A percentile compares a stretch with the other conserved stretches of the same genome.
phyloP scores from a whole-genome alignment of 176 grass and related monocot genomes.

The Rhynchospora pubera region DNA sequence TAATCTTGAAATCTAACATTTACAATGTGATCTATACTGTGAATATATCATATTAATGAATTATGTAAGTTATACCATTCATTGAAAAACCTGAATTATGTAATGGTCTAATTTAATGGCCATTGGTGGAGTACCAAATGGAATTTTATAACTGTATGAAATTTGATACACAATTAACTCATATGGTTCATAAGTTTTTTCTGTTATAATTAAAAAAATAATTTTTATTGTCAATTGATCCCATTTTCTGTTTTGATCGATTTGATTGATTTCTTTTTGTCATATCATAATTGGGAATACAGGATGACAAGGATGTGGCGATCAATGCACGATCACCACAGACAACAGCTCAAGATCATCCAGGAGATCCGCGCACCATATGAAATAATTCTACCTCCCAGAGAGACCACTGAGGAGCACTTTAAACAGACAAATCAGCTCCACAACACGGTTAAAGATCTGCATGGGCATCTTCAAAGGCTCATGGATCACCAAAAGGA shows the following conservation, averaged over 20 bases:
- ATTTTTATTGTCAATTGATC: not conserved
- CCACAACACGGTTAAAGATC: constrained; percentile 44
- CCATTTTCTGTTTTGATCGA: not conserved
- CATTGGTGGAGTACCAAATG: too few relatives aligned
- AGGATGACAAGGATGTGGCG: constrained; percentile 88
- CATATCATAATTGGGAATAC: not conserved
- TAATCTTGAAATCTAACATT: too few relatives aligned
- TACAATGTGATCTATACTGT: too few relatives aligned
- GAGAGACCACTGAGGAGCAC: constrained; percentile 59
- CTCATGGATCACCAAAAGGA: constrained; percentile 70
- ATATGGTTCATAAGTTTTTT: too few relatives aligned
- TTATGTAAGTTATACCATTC: too few relatives aligned
- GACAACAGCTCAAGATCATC: constrained; percentile 31
- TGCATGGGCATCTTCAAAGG: constrained; percentile 68
- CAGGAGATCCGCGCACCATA: constrained; percentile 7
- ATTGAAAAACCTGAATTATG: too few relatives aligned
- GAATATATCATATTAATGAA: too few relatives aligned
- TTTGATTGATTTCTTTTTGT: not conserved
- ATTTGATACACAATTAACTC: too few relatives aligned
- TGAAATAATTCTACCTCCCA: constrained; percentile 46
- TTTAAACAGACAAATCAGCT: constrained; percentile 49
- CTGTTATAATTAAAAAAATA: too few relatives aligned
- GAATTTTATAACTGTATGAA: too few relatives aligned
- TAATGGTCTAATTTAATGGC: too few relatives aligned
- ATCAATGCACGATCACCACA: constrained; percentile 61